These are phyloP conservation scores for Novymonas esmeraldas DNA, from an alignment of 208 protist species.

Conservation along the genomic window DNA sequence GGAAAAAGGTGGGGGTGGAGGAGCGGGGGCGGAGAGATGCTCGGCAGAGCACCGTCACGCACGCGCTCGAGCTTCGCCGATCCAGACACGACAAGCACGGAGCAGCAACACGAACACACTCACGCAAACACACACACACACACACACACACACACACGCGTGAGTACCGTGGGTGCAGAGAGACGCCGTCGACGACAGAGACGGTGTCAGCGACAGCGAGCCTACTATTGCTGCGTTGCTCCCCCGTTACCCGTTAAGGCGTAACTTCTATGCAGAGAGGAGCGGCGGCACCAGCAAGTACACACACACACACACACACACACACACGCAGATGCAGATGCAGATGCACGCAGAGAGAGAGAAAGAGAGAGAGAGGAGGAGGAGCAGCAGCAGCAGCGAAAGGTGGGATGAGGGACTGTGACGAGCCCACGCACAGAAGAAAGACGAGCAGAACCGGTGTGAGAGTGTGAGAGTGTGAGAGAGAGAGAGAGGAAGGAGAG, in stretches of 20 bases:
- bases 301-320: background rate
- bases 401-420: background rate
- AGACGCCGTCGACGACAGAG: too few relatives aligned
- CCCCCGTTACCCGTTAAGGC: too few relatives aligned
- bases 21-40: too few relatives aligned
- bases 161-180: background rate
- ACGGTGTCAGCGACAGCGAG: too few relatives aligned
- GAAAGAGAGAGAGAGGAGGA: background rate
- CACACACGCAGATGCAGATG: background rate
- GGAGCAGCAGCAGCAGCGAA: background rate
- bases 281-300: background rate
- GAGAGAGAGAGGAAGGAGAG: background rate
- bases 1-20: background rate
- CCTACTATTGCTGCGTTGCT: too few relatives aligned
- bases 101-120: too few relatives aligned
- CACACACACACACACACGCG: too few relatives aligned
- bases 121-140: too few relatives aligned
- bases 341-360: background rate
- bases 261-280: too few relatives aligned
- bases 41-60: too few relatives aligned
- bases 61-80: too few relatives aligned
- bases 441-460: slow-evolving; percentile 1
- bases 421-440: background rate
- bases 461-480: background rate
- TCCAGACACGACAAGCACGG: too few relatives aligned